phyloP scores from a whole-genome alignment of 108 stramenopile genomes.

The Nitzschia palea region DNA sequence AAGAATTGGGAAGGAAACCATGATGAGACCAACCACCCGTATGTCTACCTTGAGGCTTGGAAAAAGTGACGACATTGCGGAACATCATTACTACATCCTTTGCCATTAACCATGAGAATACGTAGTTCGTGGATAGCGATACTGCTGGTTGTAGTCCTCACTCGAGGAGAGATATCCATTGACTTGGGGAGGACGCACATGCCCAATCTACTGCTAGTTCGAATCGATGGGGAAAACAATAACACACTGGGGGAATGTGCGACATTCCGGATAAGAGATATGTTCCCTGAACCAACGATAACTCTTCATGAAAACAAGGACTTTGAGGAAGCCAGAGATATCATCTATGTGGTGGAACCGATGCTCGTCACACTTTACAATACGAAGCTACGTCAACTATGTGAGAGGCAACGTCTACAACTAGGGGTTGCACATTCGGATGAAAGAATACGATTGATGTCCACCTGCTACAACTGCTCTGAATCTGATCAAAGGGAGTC shows the following conservation, averaged over 20 bases:
- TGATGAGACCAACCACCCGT: too few relatives aligned
- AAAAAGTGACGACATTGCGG: too few relatives aligned
- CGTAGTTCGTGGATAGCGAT: not conserved
- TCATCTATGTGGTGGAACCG: not conserved
- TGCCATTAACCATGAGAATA: too few relatives aligned
- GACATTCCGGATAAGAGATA: not conserved
- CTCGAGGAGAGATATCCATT: not conserved
- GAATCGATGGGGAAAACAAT: not conserved
- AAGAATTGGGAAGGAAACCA: too few relatives aligned
- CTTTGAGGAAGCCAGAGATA: not conserved
- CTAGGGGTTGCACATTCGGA: not conserved
- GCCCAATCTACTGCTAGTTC: constrained; percentile 1
- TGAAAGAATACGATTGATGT: not conserved
- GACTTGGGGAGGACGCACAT: not conserved
- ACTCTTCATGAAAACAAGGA: not conserved
- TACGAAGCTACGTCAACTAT: not conserved
- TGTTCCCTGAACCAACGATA: not conserved
- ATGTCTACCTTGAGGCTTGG: too few relatives aligned
- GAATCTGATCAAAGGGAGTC: not conserved
- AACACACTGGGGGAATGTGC: not conserved
- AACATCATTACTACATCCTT: too few relatives aligned
- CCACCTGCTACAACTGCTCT: not conserved
- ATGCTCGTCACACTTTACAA: not conserved
- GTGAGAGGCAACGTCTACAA: not conserved
- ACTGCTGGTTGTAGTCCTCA: not conserved